Percentiles rank a stretch among this genome's conserved stretches.
These are phyloP conservation scores for Triadica sebifera DNA, from an alignment of 345 rosid genomes.

Conservation along the genomic window DNA sequence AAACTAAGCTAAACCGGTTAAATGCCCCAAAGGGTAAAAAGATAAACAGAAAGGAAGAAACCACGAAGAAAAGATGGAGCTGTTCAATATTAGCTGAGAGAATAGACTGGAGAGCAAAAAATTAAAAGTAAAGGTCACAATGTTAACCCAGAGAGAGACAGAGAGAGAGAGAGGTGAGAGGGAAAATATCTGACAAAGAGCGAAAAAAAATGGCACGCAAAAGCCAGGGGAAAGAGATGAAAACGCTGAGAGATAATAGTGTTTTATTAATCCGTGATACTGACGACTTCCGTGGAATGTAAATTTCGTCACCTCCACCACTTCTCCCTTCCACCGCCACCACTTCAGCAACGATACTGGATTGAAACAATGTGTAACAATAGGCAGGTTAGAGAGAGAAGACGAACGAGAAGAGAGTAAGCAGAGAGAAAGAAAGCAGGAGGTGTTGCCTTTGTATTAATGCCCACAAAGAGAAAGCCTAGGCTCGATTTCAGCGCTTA, in stretches of 20 bases:
- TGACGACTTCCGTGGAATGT: conserved; percentile 29
- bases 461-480: conserved; percentile 1
- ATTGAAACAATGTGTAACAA: too few relatives aligned
- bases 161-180: too few relatives aligned
- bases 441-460: background rate
- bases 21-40: background rate
- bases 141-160: background rate
- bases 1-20: background rate
- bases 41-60: conserved; percentile 6
- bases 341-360: background rate
- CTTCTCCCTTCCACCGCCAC: background rate
- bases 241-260: background rate
- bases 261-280: background rate
- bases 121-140: background rate
- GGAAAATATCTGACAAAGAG: conserved; percentile 29
- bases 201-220: conserved; percentile 37
- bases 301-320: conserved; percentile 23
- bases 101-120: conserved; percentile 6
- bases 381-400: background rate
- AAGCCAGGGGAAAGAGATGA: conserved; percentile 1
- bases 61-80: background rate
- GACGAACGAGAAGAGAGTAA: background rate
- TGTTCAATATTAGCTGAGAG: background rate
- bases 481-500: conserved; percentile 38
- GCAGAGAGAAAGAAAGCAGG: background rate